These are phyloP conservation scores for Tetrapisispora namnaoensis DNA, from an alignment of 805 yeast genomes.

Conservation along the genomic window DNA sequence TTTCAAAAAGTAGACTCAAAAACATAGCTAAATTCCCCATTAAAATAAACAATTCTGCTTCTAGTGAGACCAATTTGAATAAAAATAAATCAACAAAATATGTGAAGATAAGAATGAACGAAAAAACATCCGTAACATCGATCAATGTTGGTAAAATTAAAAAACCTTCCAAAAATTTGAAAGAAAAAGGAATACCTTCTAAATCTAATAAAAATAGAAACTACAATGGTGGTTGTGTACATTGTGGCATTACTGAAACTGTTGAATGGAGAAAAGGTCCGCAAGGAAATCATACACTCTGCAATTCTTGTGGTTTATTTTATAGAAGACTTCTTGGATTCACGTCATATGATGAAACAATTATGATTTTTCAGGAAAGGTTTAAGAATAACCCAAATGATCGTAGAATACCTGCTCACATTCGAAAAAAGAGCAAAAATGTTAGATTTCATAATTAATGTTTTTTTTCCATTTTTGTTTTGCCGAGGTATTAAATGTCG, in stretches of 20 bases:
- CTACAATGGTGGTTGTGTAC: conserved; percentile 1
- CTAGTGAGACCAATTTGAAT: neutral
- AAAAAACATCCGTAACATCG: neutral
- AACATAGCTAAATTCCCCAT: neutral
- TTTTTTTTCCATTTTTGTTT: neutral
- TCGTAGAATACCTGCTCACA: conserved; percentile 1
- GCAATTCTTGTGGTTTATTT: neutral
- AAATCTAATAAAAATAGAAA: conserved; percentile 1
- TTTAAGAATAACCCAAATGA: neutral
- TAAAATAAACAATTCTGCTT: too few species aligned
- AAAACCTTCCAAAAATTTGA: neutral
- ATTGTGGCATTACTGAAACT: neutral
- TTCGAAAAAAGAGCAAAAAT: neutral
- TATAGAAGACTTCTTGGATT: neutral
- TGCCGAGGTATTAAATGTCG: too few species aligned
- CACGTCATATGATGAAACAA: conserved; percentile 1
- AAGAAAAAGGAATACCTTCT: neutral
- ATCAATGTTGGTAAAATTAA: neutral
- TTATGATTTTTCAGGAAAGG: neutral
- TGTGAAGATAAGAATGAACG: neutral
- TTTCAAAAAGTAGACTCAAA: neutral
- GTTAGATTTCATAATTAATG: neutral
- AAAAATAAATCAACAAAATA: neutral
- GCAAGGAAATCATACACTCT: neutral
- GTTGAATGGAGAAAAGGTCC: conserved; percentile 2